Conservation (phyloP, 148 eudicot species). For the Heliosperma pusillum region DNA sequence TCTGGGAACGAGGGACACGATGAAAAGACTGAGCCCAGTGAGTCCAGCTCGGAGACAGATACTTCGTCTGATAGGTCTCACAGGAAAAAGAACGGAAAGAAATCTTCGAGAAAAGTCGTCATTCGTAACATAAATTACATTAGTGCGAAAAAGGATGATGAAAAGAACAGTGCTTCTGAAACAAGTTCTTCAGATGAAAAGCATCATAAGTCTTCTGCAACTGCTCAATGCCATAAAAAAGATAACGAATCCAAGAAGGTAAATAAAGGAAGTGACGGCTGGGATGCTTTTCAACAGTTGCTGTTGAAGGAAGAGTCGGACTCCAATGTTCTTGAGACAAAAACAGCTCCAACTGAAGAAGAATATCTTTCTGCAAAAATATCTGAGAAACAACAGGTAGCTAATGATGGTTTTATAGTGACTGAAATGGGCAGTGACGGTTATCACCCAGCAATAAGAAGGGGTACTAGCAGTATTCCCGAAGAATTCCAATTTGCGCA, state of each 20-base stretch:
- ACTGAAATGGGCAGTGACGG: constrained; percentile 35
- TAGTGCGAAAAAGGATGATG: constrained; percentile 51
- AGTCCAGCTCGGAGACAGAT: constrained; percentile 49
- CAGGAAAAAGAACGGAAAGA: constrained; percentile 46
- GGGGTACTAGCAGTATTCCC: constrained; percentile 21
- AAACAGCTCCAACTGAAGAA: constrained; percentile 30
- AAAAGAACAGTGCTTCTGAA: constrained; percentile 36
- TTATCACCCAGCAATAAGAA: constrained; percentile 31
- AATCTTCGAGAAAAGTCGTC: constrained; percentile 61
- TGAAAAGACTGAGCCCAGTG: constrained; percentile 34
- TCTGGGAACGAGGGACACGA: constrained; percentile 32
- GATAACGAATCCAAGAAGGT: constrained; percentile 36
- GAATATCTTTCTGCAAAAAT: constrained; percentile 20
- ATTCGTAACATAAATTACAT: constrained; percentile 78
- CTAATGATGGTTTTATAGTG: constrained; percentile 50
- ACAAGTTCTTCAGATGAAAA: constrained; percentile 50
- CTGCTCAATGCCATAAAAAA: constrained; percentile 33
- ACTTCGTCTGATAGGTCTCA: constrained; percentile 34
- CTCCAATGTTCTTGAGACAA: constrained; percentile 24
- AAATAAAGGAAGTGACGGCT: constrained; percentile 46
- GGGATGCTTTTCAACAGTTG: constrained; percentile 78
- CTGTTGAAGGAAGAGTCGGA: constrained; percentile 57
- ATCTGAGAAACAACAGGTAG: constrained; percentile 22
- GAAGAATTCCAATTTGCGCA: constrained; percentile 51
- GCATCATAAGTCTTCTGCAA: constrained; percentile 37